Base-by-base conservation (phyloP, 768 basidiomycete genomes). In the Filobasidium wieringae region DNA sequence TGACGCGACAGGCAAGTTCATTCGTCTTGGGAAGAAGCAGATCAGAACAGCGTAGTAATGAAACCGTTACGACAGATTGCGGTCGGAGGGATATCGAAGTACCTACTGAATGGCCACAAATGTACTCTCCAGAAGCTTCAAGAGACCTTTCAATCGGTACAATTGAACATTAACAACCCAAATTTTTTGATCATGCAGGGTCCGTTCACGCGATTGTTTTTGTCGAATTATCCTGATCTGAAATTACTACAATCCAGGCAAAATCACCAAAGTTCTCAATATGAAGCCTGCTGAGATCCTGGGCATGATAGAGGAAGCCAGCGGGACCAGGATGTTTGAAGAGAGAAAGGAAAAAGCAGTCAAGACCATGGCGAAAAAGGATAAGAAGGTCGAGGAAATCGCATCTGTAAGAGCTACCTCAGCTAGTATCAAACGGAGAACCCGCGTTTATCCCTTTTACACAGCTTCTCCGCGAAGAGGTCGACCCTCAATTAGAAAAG, bases 151-250 rank as follows among this genome's bases (percentile, higher is more conserved):
- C 95, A 97, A 70, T 85, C 88, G 37, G 92, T 99, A 0, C 91
- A 95, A 72, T 81, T 99, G 63, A 97, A 97, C 71, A 97, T 99
- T 80, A 99, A 97, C 76, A 96, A 96, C 74, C 95, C 95, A 41
- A 97, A 97, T 72, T 97, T 97, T 77, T 80, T 99, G 58, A 96
- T 97, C 72, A 97, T 97, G 93, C 95, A 99, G 75, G 57, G 43
- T 47, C 24, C 14, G 43, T 24, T 12, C 14, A 47, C 17, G 29
- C 17, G n/a, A 7, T 17, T 27, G 14, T 11, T n/a, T n/a, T n/a
- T n/a, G n/a, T n/a, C n/a, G 37, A 40, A 4, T 11, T 11, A 15
- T 22, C 5, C 37, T 40, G 11, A 40, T 40, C 22, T 11, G 3
- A 22, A 4, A 5, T 40, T 4, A 4, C 3, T 40, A 11, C 22